A percentile compares a stretch with the other conserved stretches of the same genome.
Conservation (phyloP, 768 basidiomycete genomes). For the Lactarius trivialis region DNA sequence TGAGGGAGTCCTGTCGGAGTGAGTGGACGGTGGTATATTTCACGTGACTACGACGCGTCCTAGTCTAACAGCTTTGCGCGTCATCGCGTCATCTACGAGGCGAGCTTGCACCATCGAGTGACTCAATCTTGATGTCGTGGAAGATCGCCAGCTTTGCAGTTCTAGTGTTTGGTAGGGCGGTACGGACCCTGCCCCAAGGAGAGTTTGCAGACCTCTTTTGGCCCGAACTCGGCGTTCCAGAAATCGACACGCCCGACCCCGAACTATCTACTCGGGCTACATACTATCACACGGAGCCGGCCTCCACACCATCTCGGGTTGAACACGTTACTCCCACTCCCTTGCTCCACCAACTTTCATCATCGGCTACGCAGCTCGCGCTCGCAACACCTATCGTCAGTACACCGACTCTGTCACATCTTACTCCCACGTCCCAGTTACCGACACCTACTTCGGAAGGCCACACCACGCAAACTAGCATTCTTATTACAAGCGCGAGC, state of each 20-base stretch:
- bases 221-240: constrained; percentile 7
- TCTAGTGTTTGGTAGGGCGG: constrained; percentile 3
- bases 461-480: not conserved
- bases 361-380: not conserved
- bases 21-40: not conserved
- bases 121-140: constrained; percentile 2
- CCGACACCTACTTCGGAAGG: not conserved
- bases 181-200: constrained; percentile 12
- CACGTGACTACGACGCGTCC: constrained; percentile 14
- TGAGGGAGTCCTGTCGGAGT: too few relatives aligned
- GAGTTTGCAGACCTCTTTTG: constrained; percentile 10
- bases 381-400: not conserved
- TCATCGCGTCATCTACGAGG: not conserved
- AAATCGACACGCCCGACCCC: constrained; percentile 4
- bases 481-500: not conserved
- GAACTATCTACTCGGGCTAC: not conserved
- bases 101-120: not conserved
- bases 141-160: not conserved
- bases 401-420: not conserved
- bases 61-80: not conserved
- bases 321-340: constrained; percentile 1
- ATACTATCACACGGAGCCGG: constrained; percentile 18
- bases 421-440: not conserved
- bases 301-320: constrained; percentile 9
- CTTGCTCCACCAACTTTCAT: not conserved